A percentile compares a stretch with the other conserved stretches of the same genome.
phyloP scores from a whole-genome alignment of 2,329 filamentous ascomycete species.

The Zasmidium cellare region DNA sequence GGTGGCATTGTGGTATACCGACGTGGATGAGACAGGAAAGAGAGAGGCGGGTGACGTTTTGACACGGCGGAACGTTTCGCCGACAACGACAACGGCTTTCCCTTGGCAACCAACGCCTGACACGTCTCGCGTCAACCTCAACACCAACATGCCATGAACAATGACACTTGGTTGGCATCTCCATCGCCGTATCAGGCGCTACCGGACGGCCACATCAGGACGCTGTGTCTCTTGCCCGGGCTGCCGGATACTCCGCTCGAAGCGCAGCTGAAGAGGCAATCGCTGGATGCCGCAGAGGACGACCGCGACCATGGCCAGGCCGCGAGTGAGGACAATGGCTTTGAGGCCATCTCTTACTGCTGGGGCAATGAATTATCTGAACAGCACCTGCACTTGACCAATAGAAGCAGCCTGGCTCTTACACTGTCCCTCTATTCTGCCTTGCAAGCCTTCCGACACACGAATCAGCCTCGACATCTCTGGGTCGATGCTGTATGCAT shows the following conservation, averaged over 20 bases:
- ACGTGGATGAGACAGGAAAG: too few species aligned
- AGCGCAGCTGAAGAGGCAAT: background rate
- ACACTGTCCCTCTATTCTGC: slow-evolving; percentile 6
- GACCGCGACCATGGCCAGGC: background rate
- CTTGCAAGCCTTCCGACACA: slow-evolving; percentile 1
- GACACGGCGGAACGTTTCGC: too few species aligned
- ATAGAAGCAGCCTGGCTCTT: background rate
- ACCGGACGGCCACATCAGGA: background rate
- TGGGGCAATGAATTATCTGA: slow-evolving; percentile 1
- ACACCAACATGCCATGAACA: background rate
- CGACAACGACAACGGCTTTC: too few species aligned
- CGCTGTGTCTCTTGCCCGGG: background rate
- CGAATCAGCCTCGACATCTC: background rate
- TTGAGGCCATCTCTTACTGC: slow-evolving; percentile 13
- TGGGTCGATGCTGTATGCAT: slow-evolving; percentile 23
- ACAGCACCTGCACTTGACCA: background rate
- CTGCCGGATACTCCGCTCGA: background rate
- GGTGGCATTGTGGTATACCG: too few species aligned
- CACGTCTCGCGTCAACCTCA: too few species aligned
- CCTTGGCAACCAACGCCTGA: too few species aligned
- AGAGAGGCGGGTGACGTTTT: too few species aligned
- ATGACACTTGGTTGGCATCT: background rate
- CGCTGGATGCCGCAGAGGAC: background rate
- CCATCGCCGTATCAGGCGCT: background rate
- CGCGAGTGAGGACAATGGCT: background rate